Conservation (phyloP, 2,329 filamentous ascomycete species). For the Blumeriella jaapii region DNA sequence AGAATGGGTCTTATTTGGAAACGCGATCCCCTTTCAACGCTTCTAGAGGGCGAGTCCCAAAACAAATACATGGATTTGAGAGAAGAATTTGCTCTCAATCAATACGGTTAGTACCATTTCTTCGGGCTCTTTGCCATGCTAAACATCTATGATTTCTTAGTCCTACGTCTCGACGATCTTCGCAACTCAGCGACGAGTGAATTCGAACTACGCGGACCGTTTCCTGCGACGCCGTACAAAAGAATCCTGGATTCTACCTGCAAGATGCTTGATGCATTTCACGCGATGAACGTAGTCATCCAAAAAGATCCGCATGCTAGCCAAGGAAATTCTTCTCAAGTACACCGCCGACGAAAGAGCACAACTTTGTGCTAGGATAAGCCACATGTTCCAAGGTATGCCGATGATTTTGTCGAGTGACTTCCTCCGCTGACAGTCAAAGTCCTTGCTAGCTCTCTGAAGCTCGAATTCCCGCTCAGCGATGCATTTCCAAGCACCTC, state of each 20-base stretch:
- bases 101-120: constrained; percentile 45
- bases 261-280: constrained; percentile 83
- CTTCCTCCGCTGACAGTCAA: constrained; percentile 10
- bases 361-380: constrained; percentile 77
- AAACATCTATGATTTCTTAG: constrained; percentile 13
- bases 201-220: constrained; percentile 80
- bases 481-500: constrained; percentile 79
- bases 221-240: constrained; percentile 61
- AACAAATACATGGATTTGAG: constrained; percentile 72
- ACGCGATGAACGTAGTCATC: constrained; percentile 90
- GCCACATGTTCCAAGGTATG: constrained; percentile 58
- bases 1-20: constrained; percentile 90
- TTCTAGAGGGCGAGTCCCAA: constrained; percentile 46
- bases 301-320: constrained; percentile 66
- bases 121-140: too few species aligned
- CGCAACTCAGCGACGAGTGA: constrained; percentile 67
- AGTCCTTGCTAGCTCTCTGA: constrained; percentile 85
- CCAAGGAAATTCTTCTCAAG: constrained; percentile 69
- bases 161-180: constrained; percentile 59
- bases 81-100: constrained; percentile 78
- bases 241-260: constrained; percentile 70
- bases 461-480: constrained; percentile 85
- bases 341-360: constrained; percentile 71
- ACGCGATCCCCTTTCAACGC: constrained; percentile 70
- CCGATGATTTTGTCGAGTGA: not conserved